These are phyloP conservation scores for Rhizopogon roseolus DNA, from an alignment of 768 basidiomycete genomes.

Conservation along the genomic window DNA sequence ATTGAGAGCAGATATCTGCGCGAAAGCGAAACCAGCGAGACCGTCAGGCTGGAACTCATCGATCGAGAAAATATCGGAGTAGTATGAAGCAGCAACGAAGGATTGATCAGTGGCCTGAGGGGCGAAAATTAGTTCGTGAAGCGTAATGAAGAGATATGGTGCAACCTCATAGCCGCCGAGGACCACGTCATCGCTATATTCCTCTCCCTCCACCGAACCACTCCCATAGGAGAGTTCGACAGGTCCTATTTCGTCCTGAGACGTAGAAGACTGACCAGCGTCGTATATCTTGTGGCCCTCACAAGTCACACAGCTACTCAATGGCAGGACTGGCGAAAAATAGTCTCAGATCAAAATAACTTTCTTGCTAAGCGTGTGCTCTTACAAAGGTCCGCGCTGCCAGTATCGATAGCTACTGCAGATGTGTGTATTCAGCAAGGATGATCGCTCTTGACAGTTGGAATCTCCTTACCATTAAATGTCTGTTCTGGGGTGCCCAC, in stretches of 20 bases:
- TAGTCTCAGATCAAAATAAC: slow-evolving; percentile 20
- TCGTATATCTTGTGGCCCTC: slow-evolving; percentile 27
- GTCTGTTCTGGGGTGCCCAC: slow-evolving; percentile 41
- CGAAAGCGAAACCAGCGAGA: slow-evolving; percentile 40
- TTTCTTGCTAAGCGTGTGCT: not conserved
- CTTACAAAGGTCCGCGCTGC: slow-evolving; percentile 7
- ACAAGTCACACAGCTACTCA: slow-evolving; percentile 24
- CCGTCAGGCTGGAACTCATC: slow-evolving; percentile 24
- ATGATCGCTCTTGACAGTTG: not conserved
- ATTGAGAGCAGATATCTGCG: slow-evolving; percentile 17
- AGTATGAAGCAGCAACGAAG: slow-evolving; percentile 40
- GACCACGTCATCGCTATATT: slow-evolving; percentile 39
- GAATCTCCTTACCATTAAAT: slow-evolving; percentile 29
- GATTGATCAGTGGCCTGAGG: slow-evolving; percentile 32
- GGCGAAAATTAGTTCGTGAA: not conserved
- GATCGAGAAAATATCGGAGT: slow-evolving; percentile 25
- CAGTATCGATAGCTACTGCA: slow-evolving; percentile 41
- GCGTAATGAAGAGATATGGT: slow-evolving; percentile 2
- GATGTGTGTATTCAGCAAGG: not conserved
- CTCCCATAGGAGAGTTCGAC: slow-evolving; percentile 34
- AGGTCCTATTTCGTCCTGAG: slow-evolving; percentile 15
- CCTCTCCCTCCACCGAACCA: slow-evolving; percentile 32
- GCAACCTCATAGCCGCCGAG: slow-evolving; percentile 32
- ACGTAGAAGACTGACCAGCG: slow-evolving; percentile 24
- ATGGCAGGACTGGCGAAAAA: slow-evolving; percentile 32